These are phyloP conservation scores for Artemisia annua DNA, from an alignment of 129 eudicot species.

Conservation along the genomic window DNA sequence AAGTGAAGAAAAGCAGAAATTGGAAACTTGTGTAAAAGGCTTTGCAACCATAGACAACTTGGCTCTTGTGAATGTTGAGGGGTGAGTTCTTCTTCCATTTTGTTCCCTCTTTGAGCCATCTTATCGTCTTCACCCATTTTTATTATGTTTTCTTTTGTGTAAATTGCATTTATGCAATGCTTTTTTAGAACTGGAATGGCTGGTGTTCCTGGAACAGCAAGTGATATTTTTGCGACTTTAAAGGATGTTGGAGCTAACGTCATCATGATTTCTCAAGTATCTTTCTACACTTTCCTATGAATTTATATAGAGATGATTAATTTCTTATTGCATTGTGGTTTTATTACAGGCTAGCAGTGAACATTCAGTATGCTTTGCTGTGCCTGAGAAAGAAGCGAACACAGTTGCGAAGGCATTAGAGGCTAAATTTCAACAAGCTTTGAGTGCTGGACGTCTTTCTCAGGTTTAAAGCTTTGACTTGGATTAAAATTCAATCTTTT, in stretches of 20 bases:
- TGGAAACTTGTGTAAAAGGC: slow-evolving; percentile 82
- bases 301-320: not conserved
- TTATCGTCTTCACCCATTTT: not conserved
- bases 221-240: slow-evolving; percentile 86
- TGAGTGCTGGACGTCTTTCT: too few relatives aligned
- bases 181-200: slow-evolving; percentile 98
- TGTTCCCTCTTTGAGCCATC: not conserved
- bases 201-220: slow-evolving; percentile 99
- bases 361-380: slow-evolving; percentile 52
- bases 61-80: slow-evolving; percentile 97
- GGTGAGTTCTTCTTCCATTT: slow-evolving; percentile 49
- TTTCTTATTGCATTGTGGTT: slow-evolving; percentile 11
- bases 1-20: slow-evolving; percentile 42
- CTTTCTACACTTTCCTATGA: not conserved
- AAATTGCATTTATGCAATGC: slow-evolving; percentile 27
- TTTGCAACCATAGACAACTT: slow-evolving; percentile 97
- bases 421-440: too few relatives aligned
- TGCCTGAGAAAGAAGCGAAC: too few relatives aligned
- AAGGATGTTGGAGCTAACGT: slow-evolving; percentile 98
- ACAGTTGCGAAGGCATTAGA: too few relatives aligned
- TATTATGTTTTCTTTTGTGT: slow-evolving; percentile 7
- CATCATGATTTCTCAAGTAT: slow-evolving; percentile 94
- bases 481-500: too few relatives aligned
- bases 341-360: slow-evolving; percentile 88
- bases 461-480: too few relatives aligned